A percentile compares a stretch with the other conserved stretches of the same genome.
Conservation (phyloP, 805 yeast genomes). For the Naumovozyma castellii region DNA sequence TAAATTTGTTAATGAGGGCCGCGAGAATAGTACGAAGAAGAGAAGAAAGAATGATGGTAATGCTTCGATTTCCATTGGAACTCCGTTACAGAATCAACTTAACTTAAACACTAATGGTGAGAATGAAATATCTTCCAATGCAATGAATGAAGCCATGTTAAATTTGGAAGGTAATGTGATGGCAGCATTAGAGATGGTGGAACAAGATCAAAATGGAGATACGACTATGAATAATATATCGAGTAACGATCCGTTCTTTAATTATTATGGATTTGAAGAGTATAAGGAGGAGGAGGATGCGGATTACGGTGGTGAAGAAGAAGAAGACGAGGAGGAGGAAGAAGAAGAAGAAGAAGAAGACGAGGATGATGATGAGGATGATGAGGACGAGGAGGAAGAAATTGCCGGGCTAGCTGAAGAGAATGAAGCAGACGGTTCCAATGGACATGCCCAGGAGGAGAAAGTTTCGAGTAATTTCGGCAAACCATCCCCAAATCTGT, state of each 20-base stretch:
- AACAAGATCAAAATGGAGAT: slow-evolving; percentile 5
- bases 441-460: not conserved
- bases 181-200: slow-evolving; percentile 22
- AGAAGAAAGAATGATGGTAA: not conserved
- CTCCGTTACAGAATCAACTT: not conserved
- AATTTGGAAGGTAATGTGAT: slow-evolving; percentile 24
- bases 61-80: not conserved
- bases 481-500: too few relatives aligned
- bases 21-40: slow-evolving; percentile 9
- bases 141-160: slow-evolving; percentile 19
- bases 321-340: not conserved
- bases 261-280: not conserved
- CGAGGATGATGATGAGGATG: not conserved
- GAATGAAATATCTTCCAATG: slow-evolving; percentile 3
- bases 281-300: slow-evolving; percentile 5
- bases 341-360: too few relatives aligned
- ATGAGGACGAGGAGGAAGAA: not conserved
- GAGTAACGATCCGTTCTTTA: not conserved
- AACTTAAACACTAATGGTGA: too few relatives aligned
- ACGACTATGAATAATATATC: not conserved
- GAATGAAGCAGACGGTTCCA: not conserved
- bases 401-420: not conserved
- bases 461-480: too few relatives aligned
- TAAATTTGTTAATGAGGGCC: slow-evolving; percentile 18
- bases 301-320: slow-evolving; percentile 8